phyloP scores from a whole-genome alignment of 331 rosid species.

The Dryas integrifolia region DNA sequence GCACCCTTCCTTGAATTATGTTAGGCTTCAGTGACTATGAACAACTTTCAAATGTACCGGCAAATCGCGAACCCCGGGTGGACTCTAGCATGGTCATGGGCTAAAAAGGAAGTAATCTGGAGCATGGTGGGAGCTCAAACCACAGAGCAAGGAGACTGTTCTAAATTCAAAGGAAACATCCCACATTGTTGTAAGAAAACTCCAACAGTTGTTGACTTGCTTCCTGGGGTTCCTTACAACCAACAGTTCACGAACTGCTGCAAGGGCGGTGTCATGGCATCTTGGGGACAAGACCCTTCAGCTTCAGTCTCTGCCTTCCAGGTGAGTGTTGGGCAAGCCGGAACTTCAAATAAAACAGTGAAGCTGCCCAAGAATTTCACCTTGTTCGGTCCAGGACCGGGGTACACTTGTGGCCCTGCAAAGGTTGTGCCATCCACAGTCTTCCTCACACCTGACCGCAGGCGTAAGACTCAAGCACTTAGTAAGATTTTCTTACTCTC shows the following conservation, averaged over 20 bases:
- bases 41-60: slow-evolving; percentile 66
- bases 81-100: slow-evolving; percentile 75
- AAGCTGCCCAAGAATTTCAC: slow-evolving; percentile 68
- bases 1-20: neutral
- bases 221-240: slow-evolving; percentile 73
- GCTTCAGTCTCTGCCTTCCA: slow-evolving; percentile 68
- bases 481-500: slow-evolving; percentile 14
- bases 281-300: slow-evolving; percentile 71
- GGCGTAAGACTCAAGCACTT: slow-evolving; percentile 64
- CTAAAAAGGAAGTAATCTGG: slow-evolving; percentile 72
- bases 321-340: slow-evolving; percentile 67
- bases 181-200: slow-evolving; percentile 76
- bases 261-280: slow-evolving; percentile 70
- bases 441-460: slow-evolving; percentile 47
- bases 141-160: slow-evolving; percentile 74
- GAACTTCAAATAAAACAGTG: slow-evolving; percentile 75
- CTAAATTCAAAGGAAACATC: slow-evolving; percentile 55
- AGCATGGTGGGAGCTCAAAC: slow-evolving; percentile 67
- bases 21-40: slow-evolving; percentile 72
- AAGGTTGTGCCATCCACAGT: slow-evolving; percentile 56
- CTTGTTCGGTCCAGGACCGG: slow-evolving; percentile 67
- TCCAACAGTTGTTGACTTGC: slow-evolving; percentile 64
- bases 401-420: slow-evolving; percentile 78
- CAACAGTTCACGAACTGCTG: slow-evolving; percentile 68
- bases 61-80: slow-evolving; percentile 65